phyloP scores from a whole-genome alignment of 169 alveolate genomes.

The Plasmodium knowlesi region DNA sequence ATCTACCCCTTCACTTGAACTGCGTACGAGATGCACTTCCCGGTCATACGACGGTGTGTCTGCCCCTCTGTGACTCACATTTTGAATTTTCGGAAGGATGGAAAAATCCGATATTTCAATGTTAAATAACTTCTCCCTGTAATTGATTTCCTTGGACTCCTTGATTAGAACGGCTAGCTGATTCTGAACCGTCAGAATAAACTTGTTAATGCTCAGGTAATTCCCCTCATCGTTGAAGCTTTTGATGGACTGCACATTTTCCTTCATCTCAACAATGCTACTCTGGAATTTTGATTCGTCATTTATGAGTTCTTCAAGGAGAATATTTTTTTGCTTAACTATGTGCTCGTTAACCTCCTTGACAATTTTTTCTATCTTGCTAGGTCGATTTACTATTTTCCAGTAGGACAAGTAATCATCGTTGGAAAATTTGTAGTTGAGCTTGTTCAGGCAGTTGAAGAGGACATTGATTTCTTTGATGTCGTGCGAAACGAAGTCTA shows the following conservation, averaged over 20 bases:
- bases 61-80: constrained; percentile 13
- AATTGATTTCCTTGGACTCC: constrained; percentile 69
- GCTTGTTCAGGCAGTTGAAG: constrained; percentile 59
- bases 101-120: constrained; percentile 70
- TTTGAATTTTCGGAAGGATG: constrained; percentile 56
- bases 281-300: constrained; percentile 72
- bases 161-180: constrained; percentile 55
- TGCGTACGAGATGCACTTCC: neutral
- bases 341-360: constrained; percentile 68
- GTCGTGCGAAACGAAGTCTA: constrained; percentile 57
- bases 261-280: constrained; percentile 72
- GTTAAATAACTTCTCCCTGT: constrained; percentile 52
- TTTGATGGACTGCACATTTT: constrained; percentile 67
- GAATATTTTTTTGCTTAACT: constrained; percentile 52
- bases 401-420: constrained; percentile 73
- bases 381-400: constrained; percentile 71
- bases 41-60: neutral
- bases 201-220: constrained; percentile 52
- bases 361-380: constrained; percentile 70
- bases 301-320: constrained; percentile 70
- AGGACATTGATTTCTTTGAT: constrained; percentile 66
- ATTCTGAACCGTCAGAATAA: constrained; percentile 67
- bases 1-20: neutral
- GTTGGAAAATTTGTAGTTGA: constrained; percentile 67
- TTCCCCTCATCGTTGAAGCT: constrained; percentile 69